phyloP scores from a whole-genome alignment of 2,329 filamentous ascomycete genomes.

The Aspergillus glaucus region DNA sequence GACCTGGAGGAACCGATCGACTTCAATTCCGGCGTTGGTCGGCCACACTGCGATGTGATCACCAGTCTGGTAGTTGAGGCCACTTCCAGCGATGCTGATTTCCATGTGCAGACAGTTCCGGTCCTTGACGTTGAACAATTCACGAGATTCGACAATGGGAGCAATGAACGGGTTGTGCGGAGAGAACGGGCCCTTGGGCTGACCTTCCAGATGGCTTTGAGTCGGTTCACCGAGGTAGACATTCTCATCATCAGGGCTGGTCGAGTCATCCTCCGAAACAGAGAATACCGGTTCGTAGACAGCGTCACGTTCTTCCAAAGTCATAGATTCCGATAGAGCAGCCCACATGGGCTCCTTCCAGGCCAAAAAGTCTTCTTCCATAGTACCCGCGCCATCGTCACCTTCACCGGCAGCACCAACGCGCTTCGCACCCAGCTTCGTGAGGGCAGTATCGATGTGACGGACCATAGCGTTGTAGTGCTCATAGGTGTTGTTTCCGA shows the following conservation, averaged over 20 bases:
- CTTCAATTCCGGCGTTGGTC: conserved; percentile 85
- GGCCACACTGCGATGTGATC: conserved; percentile 98
- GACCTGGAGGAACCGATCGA: conserved; percentile 78
- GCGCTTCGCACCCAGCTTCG: conserved; percentile 73
- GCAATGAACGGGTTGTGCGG: conserved; percentile 96
- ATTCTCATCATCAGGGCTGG: conserved; percentile 66
- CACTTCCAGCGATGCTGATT: conserved; percentile 81
- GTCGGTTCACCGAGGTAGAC: conserved; percentile 96
- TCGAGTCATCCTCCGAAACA: conserved; percentile 67
- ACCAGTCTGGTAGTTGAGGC: conserved; percentile 88
- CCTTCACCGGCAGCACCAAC: conserved; percentile 89
- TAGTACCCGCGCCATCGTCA: conserved; percentile 95
- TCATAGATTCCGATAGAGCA: conserved; percentile 74
- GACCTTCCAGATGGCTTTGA: conserved; percentile 85
- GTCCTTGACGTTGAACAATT: conserved; percentile 82
- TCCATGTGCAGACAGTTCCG: conserved; percentile 97
- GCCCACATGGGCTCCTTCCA: conserved; percentile 99
- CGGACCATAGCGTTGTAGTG: conserved; percentile 99
- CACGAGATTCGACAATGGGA: conserved; percentile 81
- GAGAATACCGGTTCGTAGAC: conserved; percentile 91
- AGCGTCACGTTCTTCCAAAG: conserved; percentile 87
- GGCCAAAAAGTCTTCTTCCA: conserved; percentile 98
- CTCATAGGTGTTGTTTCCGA: conserved; percentile 99
- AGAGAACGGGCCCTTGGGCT: conserved; percentile 82
- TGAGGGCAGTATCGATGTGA: conserved; percentile 73